phyloP scores from a whole-genome alignment of 192 early-diverging fungal genomes.

The Umbelopsis sp. region DNA sequence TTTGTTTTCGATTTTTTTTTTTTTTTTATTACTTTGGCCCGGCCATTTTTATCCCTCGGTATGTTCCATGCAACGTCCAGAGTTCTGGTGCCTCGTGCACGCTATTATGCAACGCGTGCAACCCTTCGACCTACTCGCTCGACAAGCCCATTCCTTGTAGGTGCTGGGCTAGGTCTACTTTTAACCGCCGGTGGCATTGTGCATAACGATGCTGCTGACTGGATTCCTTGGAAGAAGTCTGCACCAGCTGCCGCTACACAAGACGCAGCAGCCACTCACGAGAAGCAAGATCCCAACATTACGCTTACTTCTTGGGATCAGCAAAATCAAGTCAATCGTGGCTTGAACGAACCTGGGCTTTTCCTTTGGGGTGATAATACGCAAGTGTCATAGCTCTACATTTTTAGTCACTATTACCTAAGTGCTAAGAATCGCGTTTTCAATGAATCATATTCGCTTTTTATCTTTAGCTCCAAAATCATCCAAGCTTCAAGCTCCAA shows the following conservation, averaged over 20 bases:
- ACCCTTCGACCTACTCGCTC: background rate
- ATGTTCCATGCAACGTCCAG: background rate
- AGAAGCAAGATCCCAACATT: slow-evolving; percentile 12
- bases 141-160: background rate
- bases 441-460: background rate
- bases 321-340: slow-evolving; percentile 23
- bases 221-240: slow-evolving; percentile 12
- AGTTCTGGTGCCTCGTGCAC: background rate
- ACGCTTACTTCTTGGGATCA: slow-evolving; percentile 18
- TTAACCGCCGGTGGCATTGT: slow-evolving; percentile 4
- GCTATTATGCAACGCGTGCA: background rate
- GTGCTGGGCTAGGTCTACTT: background rate
- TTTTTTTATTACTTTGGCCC: too few species aligned
- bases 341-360: slow-evolving; percentile 7
- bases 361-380: slow-evolving; percentile 24
- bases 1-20: too few species aligned
- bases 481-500: slow-evolving; percentile 8
- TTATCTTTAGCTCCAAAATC: background rate
- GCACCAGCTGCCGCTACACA: background rate
- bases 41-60: too few species aligned
- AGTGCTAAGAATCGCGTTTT: background rate
- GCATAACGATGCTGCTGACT: slow-evolving; percentile 1
- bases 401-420: too few species aligned
- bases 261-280: background rate
- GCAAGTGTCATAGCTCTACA: too few species aligned